Base-by-base conservation (phyloP, 2,329 filamentous ascomycete species). In the Colletotrichum sojae region DNA sequence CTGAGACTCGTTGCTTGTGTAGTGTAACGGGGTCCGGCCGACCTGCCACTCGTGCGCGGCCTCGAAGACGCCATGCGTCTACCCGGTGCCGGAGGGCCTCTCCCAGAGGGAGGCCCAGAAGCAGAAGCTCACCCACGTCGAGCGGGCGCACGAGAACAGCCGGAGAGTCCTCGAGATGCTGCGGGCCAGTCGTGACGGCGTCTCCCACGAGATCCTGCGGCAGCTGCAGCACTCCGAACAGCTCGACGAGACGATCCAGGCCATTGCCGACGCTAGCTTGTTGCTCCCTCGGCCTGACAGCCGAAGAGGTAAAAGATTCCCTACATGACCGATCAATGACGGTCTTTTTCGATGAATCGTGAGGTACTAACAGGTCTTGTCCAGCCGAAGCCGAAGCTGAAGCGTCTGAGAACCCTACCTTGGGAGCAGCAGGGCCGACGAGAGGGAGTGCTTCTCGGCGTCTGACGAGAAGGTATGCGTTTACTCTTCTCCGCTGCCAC, bases 1-100 rank as follows among this genome's bases (percentile, higher is more conserved):
- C 27, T 31, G 27, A 31, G 9, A 31, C 27, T 9, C 27, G 27
- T 9, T 31, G 31, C 31, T 36, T 36, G 9, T 2, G 10, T 12
- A 63, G 64, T 67, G 58, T 12, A 52, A 67, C 18, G 64, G 64
- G 22, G 16, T 25, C 4, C 51, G 57, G 25, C 64, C 64, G 9
- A 56, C 20, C 15, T 67, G 64, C 25, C 20, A 57, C 51, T 8
- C 6, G 6, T 67, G 64, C 25, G n/a, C 22, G 16, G 2, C 3
- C 0, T 16, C 63, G 5, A 56, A 62, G 10, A 27, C 2, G 6
- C 49, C 51, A 16, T 67, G 63, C 43, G 56, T 45, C n/a, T 67
- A 67, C 12, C 63, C 57, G 15, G 63, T 67, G 2, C 63, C 63
- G 4, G 63, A 67, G 40, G 63, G 63, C 6, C 51, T 67, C n/a